A percentile compares a stretch with the other conserved stretches of the same genome.
Conservation (phyloP, 176 grass and related monocot genomes). For the Oryza meyeriana region DNA sequence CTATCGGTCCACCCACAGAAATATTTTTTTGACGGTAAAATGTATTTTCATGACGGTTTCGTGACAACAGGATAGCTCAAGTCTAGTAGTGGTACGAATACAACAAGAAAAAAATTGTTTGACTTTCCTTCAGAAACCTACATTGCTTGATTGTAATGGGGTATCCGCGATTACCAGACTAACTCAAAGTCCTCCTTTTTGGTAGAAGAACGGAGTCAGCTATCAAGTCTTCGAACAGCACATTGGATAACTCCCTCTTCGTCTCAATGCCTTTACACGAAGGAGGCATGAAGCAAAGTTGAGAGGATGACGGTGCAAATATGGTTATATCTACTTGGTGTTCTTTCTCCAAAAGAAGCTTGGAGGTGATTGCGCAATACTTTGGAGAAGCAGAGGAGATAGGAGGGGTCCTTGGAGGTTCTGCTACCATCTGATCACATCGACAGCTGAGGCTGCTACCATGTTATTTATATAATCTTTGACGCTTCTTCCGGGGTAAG, state of each 20-base stretch:
- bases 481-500: background rate
- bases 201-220: background rate
- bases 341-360: slow-evolving; percentile 1
- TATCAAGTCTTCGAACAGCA: slow-evolving; percentile 32
- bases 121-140: background rate
- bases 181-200: slow-evolving; percentile 23
- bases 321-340: background rate
- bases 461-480: background rate
- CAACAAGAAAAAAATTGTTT: too few species aligned
- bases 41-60: too few species aligned
- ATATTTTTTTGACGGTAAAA: too few species aligned
- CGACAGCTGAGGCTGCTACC: background rate
- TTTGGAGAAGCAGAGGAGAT: too few species aligned
- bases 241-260: background rate
- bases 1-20: too few species aligned
- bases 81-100: too few species aligned
- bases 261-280: background rate
- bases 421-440: background rate
- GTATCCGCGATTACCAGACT: slow-evolving; percentile 25
- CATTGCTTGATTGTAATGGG: background rate
- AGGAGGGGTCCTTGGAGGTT: too few species aligned
- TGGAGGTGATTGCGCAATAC: too few species aligned
- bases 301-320: background rate
- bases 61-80: too few species aligned
- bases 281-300: slow-evolving; percentile 21